Base-by-base conservation (phyloP, 331 rosid species). In the Saraca asoca region DNA sequence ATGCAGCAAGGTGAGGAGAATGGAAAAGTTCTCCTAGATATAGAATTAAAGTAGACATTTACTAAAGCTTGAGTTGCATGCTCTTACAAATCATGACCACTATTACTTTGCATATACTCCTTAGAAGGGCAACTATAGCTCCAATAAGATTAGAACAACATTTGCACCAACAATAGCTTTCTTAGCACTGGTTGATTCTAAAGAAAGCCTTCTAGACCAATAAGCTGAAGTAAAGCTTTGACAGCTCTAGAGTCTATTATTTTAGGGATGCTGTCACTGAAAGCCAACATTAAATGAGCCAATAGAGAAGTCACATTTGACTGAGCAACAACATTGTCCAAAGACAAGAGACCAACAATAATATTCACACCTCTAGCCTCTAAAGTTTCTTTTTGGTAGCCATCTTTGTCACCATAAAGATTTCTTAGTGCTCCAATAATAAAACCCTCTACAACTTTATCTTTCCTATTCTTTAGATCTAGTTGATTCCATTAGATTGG, bases 61-160 rank as follows among this genome's bases (percentile, higher is more conserved):
- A 94, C 91, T 68, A 93, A 81, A 75, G 96, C 95, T 66, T 44
- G 81, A 55, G 91, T 84, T 76, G 98, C 85, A 62, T 90, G 98
- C 79, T 79, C 86, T 66, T 87, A 97, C 51, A 93, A 76, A 59
- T 88, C 82, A 76, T 73, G 95, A 51, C 97, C 96, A 35, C 78
- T 79, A 43, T 79, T 82, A 45, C 90, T 90, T 72, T 81, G 95
- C 96, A 93, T 93, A 67, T 95, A 82, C 80, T 93, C 98, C 61
- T 83, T 87, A 57, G 98, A 90, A 65, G 98, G 98, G 98, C 96
- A 82, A 93, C 97, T 70, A 93, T 76, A 37, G 98, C 95, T 52
- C 88, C 93, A 72, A 93, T 90, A 51, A 93, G 80, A 90, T 84
- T 24, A 84, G 85, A 74, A 85, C 61, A 51, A 96, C 98, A 54